Base-by-base conservation (phyloP, 2,329 filamentous ascomycete species). In the Balansia obtecta region DNA sequence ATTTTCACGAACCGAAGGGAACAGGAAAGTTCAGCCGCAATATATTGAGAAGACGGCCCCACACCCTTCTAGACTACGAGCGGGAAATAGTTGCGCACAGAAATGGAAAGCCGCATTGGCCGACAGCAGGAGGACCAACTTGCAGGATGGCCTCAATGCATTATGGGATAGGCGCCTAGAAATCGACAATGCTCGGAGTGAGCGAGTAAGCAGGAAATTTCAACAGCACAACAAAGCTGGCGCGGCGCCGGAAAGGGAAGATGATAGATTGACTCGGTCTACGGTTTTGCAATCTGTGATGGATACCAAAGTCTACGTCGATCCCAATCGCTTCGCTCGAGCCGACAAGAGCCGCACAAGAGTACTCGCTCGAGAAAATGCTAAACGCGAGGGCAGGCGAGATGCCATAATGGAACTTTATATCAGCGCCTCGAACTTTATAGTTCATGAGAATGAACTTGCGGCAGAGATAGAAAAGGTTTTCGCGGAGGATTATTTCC, bases 401-500 rank as follows among this genome's bases (percentile, higher is more conserved):
- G 80, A 91, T 56, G 77, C 83, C 15, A 70, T 98, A 32, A 88
- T 95, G 68, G 82, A 87, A 52, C 77, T 98, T 12, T 98, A 98
- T 69, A 86, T 93, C 70, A 86, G 89, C 58, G 89, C 93, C 5
- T 79, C 85, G 27, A 73, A 80, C 39, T 98, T 97, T 69, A 96
- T 98, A 63, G 83, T 88, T 16, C 83, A 77, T 22, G 89, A 95
- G 64, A 70, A 76, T 47, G 84, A 95, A 64, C 77, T 98, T 34
- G 77, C 86, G 58, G 72, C 73, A 15, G 77, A 82, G 56, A 83
- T 96, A 51, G 85, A 94, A 20, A 70, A 75, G 55, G 74, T 84
- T n/a, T 98, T 96, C 68, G 76, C 80, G 15, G 79, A 82, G 27
- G 74, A 79, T 54, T 72, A 71, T 66, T 79, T 76, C 63, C 64